Evolutionary conservation across 176 grass and related monocot genomes (phyloP), one percentile per base, ranked within the genome.

Genomic region (Phoenix roebelenii): DNA sequence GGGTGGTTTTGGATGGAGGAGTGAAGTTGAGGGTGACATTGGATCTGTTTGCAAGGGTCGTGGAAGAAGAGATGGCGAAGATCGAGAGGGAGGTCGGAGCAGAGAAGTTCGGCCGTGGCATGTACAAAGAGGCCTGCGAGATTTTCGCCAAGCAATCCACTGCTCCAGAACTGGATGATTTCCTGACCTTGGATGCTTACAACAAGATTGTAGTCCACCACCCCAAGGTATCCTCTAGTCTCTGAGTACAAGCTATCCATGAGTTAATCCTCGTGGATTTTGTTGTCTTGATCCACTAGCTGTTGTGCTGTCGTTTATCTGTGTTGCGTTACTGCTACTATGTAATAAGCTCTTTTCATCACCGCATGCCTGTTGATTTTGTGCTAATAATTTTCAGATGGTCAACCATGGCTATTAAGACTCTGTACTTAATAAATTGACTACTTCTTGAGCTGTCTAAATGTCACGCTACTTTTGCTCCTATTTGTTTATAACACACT

Each of bases 171-270:
- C 84, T 97, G 7, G 79, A 80, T 25, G 87, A 97, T 70, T 97
- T 97, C 70, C 78, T 97, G 29, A 97, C 93, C 15, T 84, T 97
- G 20, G 73, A 97, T 64, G 87, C 87, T 22, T 97, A 88, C 70
- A 77, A 82, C 72, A 69, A 79, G 39, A 85, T 91, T 52, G 84
- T 91, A n/a, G 75, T 62, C 61, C 73, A 85, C 70, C 84, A 91
- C 44, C 93, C 87, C 54, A 70, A 62, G 16, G 32, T 80, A 20
- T 25, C 83, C 0, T 66, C 74, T 50, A 90, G 80, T 65, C 77
- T 96, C 57, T 90, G 70, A 80, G n/a, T 44, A 20, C 3, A 55
- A 44, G 35, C 35, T 18, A 5, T 22, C 17, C 54, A 5, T 22
- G 54, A 23, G n/a, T 10, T 5, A 10, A 19, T 54, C 19, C 52